Evolutionary conservation across 2,329 filamentous ascomycete species (phyloP).

Genomic region (Epichloe gansuensis): DNA sequence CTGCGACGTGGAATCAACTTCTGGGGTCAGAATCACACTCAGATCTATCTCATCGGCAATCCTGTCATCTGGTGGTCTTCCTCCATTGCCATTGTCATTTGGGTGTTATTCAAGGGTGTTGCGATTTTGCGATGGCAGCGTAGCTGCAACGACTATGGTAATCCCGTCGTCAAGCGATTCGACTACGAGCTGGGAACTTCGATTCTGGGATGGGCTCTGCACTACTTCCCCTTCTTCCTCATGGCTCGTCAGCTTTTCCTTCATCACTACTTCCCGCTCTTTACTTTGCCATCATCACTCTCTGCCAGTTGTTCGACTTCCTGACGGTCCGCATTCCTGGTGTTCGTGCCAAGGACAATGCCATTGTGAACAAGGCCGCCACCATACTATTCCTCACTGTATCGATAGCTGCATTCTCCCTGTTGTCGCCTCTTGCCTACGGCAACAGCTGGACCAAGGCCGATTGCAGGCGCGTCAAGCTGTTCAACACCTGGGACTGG

Average conservation of each 20-base stretch:
- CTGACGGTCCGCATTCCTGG: slow-evolving; percentile 58
- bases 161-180: slow-evolving; percentile 82
- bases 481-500: slow-evolving; percentile 88
- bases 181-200: slow-evolving; percentile 91
- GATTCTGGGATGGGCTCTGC: slow-evolving; percentile 88
- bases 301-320: slow-evolving; percentile 87
- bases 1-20: slow-evolving; percentile 96
- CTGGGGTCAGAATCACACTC: slow-evolving; percentile 88
- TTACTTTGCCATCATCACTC: slow-evolving; percentile 82
- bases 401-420: slow-evolving; percentile 61
- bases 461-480: slow-evolving; percentile 77
- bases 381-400: slow-evolving; percentile 63
- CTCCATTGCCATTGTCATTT: slow-evolving; percentile 63
- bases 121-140: slow-evolving; percentile 90
- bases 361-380: slow-evolving; percentile 61
- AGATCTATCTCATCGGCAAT: slow-evolving; percentile 95
- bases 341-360: slow-evolving; percentile 52
- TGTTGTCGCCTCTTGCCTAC: slow-evolving; percentile 86
- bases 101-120: slow-evolving; percentile 74
- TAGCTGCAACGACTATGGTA: slow-evolving; percentile 74
- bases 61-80: slow-evolving; percentile 91
- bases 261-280: slow-evolving; percentile 95
- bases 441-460: slow-evolving; percentile 88
- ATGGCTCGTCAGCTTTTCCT: slow-evolving; percentile 98
- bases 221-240: slow-evolving; percentile 97